Evolutionary conservation across 257 asterid genomes (phyloP), one percentile per base, ranked within the genome.

Genomic region (Euphrasia confusa): DNA sequence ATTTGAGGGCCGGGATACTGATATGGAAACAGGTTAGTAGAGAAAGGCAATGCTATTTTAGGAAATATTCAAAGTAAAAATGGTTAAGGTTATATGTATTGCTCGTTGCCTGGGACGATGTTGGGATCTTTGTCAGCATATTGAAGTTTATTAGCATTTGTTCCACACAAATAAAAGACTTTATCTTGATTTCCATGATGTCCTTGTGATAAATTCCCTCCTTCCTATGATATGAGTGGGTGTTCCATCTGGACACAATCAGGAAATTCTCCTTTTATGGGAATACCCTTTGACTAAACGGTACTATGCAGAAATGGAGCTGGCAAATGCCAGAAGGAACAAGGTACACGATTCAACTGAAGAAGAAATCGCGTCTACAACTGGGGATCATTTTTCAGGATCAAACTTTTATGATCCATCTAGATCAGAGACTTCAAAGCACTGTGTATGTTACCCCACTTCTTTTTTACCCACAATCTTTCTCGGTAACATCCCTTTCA

Each of bases 1-100:
- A 69, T 89, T 75, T 44, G 99, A 93, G 79, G 95, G 94, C 62
- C 99, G 95, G 14, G 96, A 93, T 74, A 93, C 99, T 11, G 97
- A 93, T 74, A 76, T 89, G 55, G 96, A 93, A 81, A 93, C 89
- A 70, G 99, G 99, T 89, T 42, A 30, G 73, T 74, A 47, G 50
- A 60, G 60, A 49, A 32, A 39, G 55, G 21, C 37, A 10, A 42
- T 72, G 21, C n/a, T 42, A 69, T 67, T 49, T 32, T 59, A 42
- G 65, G 50, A 50, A 63, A 30, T 57, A 55, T 60, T 35, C 48
- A 52, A 67, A 49, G 68, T 47, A 28, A 60, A 26, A 62, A 32
- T 58, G 52, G 33, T 30, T 14, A 3, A 45, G 57, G 21, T 44
- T 17, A 30, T 67, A 47, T 59, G 14, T 70, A 54, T 37, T 67